These are phyloP conservation scores for Anthoceros angustus DNA, from an alignment of 225 moss, liverwort and hornwort species.

Conservation along the genomic window DNA sequence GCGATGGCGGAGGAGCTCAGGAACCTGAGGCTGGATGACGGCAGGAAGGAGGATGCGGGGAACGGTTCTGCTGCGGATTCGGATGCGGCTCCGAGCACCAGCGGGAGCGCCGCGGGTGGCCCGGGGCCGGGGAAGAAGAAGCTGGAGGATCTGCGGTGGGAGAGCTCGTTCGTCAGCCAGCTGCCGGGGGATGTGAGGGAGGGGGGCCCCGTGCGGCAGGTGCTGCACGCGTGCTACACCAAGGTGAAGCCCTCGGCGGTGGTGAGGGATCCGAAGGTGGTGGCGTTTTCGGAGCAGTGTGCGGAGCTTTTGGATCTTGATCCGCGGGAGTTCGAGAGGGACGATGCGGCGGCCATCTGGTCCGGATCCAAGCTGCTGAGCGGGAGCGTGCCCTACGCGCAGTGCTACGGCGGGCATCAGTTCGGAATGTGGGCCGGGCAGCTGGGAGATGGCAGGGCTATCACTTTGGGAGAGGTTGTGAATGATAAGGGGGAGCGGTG, in stretches of 20 bases:
- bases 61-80: too few relatives aligned
- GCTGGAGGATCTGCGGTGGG: conserved; percentile 71
- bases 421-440: conserved; percentile 99
- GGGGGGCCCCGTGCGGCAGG: conserved; percentile 81
- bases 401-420: conserved; percentile 97
- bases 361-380: conserved; percentile 41
- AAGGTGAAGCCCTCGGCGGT: conserved; percentile 57
- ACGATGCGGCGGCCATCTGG: neutral
- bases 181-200: conserved; percentile 66
- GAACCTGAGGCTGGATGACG: too few relatives aligned
- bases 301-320: conserved; percentile 77
- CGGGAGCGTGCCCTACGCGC: conserved; percentile 67
- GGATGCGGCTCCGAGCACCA: too few relatives aligned
- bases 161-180: conserved; percentile 59
- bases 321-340: conserved; percentile 51
- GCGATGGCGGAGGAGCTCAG: too few relatives aligned
- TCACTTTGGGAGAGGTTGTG: conserved; percentile 66
- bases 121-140: conserved; percentile 24
- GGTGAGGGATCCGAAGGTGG: conserved; percentile 70
- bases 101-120: too few relatives aligned
- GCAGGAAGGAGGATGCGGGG: too few relatives aligned
- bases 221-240: conserved; percentile 78
- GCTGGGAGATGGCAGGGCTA: conserved; percentile 86
- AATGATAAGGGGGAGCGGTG: conserved; percentile 64
- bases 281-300: conserved; percentile 72